Evolutionary conservation across 2,329 filamentous ascomycete species (phyloP).

Genomic region (Moelleriella libera): DNA sequence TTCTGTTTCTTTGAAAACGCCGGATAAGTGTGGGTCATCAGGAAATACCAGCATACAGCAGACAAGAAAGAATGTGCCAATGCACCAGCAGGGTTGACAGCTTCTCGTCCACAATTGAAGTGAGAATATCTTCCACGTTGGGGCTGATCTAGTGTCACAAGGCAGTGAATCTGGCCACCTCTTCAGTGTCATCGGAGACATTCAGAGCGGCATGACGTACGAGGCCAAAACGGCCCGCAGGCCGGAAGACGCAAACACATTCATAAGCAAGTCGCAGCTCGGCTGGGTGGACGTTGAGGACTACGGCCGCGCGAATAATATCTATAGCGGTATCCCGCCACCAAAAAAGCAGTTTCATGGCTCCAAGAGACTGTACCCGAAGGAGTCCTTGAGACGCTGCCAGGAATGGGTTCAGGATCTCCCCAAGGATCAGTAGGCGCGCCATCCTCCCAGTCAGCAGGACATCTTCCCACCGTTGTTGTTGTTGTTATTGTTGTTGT

Average conservation of each 20-base stretch:
- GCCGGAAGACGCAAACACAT: conserved; percentile 9
- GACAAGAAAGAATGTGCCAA: no score
- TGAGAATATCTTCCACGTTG: no score
- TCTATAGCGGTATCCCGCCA: conserved; percentile 9
- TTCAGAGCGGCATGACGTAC: conserved; percentile 15
- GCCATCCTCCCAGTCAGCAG: no score
- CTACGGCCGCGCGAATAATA: conserved; percentile 7
- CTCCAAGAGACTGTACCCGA: conserved; percentile 11
- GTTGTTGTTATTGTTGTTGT: no score
- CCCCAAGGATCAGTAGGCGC: no score
- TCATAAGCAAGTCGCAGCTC: conserved; percentile 4
- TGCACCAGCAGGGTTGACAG: no score
- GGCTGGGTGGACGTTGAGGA: conserved; percentile 9
- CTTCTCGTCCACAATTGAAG: no score
- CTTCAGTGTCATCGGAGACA: conserved; percentile 16
- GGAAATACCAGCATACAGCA: no score
- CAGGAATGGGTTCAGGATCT: conserved; percentile 13
- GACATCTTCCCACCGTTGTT: no score
- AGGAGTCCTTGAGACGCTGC: conserved; percentile 8
- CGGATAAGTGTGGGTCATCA: no score
- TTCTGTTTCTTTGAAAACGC: no score
- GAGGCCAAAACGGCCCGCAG: conserved; percentile 7
- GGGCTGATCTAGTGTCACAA: no score
- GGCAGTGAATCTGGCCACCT: background rate
- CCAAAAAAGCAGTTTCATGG: conserved; percentile 17